Evolutionary conservation across 805 yeast species (phyloP).

Genomic region (Saccharomycopsis fodiens): DNA sequence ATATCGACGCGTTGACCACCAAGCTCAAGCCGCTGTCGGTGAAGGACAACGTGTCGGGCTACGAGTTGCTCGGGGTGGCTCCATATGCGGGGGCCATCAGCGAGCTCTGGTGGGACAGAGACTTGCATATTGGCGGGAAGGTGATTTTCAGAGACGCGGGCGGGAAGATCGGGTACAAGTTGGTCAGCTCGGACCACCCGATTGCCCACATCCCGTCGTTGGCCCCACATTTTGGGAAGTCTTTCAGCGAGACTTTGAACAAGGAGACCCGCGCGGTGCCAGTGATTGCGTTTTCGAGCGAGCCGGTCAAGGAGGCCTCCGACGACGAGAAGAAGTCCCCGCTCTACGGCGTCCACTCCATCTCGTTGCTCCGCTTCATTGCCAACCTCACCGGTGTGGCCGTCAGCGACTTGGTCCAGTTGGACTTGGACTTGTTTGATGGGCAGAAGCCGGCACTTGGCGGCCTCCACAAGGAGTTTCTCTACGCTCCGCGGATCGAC

Average conservation of each 20-base stretch:
- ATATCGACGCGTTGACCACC: slow-evolving; percentile 64
- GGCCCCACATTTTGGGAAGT: slow-evolving; percentile 81
- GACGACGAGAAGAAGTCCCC: slow-evolving; percentile 51
- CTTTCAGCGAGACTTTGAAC: slow-evolving; percentile 65
- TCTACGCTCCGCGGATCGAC: slow-evolving; percentile 78
- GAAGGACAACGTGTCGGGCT: slow-evolving; percentile 60
- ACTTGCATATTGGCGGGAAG: slow-evolving; percentile 77
- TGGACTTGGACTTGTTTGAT: slow-evolving; percentile 76
- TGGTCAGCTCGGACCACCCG: slow-evolving; percentile 54
- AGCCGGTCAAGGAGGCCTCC: slow-evolving; percentile 23
- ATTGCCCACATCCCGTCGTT: slow-evolving; percentile 77
- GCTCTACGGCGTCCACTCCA: slow-evolving; percentile 58
- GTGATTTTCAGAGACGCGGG: slow-evolving; percentile 34
- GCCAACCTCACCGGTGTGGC: slow-evolving; percentile 51
- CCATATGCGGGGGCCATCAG: slow-evolving; percentile 71
- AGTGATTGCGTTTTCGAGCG: slow-evolving; percentile 49
- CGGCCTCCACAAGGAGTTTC: slow-evolving; percentile 68
- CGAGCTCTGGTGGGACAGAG: slow-evolving; percentile 75
- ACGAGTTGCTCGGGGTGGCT: slow-evolving; percentile 72
- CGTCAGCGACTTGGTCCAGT: slow-evolving; percentile 55
- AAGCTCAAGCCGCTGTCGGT: slow-evolving; percentile 66
- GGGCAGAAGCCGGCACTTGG: slow-evolving; percentile 74
- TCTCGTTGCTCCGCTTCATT: slow-evolving; percentile 59
- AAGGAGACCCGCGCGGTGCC: slow-evolving; percentile 75
- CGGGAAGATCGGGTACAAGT: slow-evolving; percentile 33